Base-by-base conservation (phyloP, 129 eudicot species). In the Flaveria ramosissima region DNA sequence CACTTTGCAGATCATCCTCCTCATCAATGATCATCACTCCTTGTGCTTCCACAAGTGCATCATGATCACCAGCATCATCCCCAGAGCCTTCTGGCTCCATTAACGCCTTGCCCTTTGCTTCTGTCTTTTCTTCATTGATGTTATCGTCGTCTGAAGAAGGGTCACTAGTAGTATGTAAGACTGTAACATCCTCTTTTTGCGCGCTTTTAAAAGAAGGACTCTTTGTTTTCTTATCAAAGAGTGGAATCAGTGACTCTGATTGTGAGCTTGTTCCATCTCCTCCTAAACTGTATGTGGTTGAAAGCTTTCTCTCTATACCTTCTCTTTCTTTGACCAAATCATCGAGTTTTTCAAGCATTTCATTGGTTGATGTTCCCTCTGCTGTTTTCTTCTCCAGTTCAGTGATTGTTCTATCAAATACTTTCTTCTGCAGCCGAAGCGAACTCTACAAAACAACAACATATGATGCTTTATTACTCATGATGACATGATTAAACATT, bases 241-340 rank as follows among this genome's bases (percentile, higher is more conserved):
- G 45, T 15, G 98, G 97, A 23, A 94, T 90, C 3, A 89, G 78
- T 12, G 92, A 83, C 43, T 76, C 85, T 77, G 91, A 48, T 19
- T 68, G 63, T 3, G 78, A 55, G 65, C 64, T 82, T 78, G 77
- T 67, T 62, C 76, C 80, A 65, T 94, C 98, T 60, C 86, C 80
- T 70, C 96, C 96, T 39, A 94, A 77, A 83, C 98, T 91, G 71
- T 94, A 94, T 7, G 89, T 85, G 7, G 96, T 91, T 9, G 90
- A 87, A 63, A 94, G 97, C 81, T 91, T 94, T 76, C 92, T 84
- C 72, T 83, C 83, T 55, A 94, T 45, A 57, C 80, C 82, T 77
- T 86, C 96, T 59, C 89, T 86, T 82, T 80, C 89, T 74, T 68
- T 86, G 45, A 91, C 96, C 81, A 91, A 77, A 77, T 83, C 66